A percentile compares a stretch with the other conserved stretches of the same genome.
These are phyloP conservation scores for Plicaturopsis crispa DNA, from an alignment of 768 basidiomycete genomes.

Conservation along the genomic window DNA sequence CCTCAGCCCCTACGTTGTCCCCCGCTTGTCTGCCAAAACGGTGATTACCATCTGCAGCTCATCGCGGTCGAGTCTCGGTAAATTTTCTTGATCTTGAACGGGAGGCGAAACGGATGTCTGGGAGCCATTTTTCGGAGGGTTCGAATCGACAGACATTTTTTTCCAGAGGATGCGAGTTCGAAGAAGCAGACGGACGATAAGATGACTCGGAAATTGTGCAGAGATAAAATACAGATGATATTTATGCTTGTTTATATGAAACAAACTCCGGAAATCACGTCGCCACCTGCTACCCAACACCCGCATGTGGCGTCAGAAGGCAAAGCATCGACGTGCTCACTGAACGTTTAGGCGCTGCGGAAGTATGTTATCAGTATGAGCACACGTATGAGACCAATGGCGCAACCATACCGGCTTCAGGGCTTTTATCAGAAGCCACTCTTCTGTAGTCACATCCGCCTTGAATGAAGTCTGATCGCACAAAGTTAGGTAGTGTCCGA, in stretches of 20 bases:
- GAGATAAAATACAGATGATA: too few relatives aligned
- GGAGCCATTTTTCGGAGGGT: too few relatives aligned
- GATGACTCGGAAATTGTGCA: too few relatives aligned
- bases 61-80: slow-evolving; percentile 29
- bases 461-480: slow-evolving; percentile 67
- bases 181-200: too few relatives aligned
- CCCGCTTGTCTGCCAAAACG: slow-evolving; percentile 17
- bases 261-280: too few relatives aligned
- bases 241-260: too few relatives aligned
- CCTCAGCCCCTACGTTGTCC: slow-evolving; percentile 21
- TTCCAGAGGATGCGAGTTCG: too few relatives aligned
- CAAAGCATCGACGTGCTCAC: too few relatives aligned
- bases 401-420: slow-evolving; percentile 78
- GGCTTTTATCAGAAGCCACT: slow-evolving; percentile 88
- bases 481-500: background rate
- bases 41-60: slow-evolving; percentile 51
- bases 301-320: too few relatives aligned
- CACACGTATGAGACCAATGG: background rate
- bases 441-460: slow-evolving; percentile 81
- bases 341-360: slow-evolving; percentile 30
- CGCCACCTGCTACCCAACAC: too few relatives aligned
- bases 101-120: too few relatives aligned
- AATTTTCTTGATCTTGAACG: background rate
- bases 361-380: background rate
- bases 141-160: too few relatives aligned